Evolutionary conservation across 2,329 filamentous ascomycete species (phyloP).

Genomic region (Trichoderma semiorbis): DNA sequence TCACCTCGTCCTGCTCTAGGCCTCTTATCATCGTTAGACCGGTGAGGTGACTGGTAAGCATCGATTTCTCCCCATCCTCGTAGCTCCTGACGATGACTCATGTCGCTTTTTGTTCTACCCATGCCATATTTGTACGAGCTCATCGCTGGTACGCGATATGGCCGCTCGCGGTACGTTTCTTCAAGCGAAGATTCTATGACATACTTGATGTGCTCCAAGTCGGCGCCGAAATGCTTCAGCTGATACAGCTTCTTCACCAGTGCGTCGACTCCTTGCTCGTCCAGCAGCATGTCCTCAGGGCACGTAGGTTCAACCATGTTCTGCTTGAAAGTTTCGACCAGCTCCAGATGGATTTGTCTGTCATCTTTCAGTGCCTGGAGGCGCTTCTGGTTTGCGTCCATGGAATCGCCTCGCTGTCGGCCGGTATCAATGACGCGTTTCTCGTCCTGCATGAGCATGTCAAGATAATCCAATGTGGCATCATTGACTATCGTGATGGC

Average conservation of each 20-base stretch:
- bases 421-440: background rate
- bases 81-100: no score
- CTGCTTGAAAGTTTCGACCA: conserved; percentile 18
- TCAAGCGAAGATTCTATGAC: background rate
- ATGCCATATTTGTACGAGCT: background rate
- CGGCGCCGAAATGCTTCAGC: background rate
- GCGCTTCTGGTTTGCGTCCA: conserved; percentile 5
- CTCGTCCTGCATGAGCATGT: conserved; percentile 8
- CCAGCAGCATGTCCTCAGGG: conserved; percentile 3
- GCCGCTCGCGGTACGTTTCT: conserved; percentile 4
- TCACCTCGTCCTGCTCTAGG: no score
- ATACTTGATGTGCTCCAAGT: conserved; percentile 7
- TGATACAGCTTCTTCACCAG: conserved; percentile 4
- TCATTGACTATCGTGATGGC: conserved; percentile 1
- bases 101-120: background rate
- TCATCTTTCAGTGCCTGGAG: conserved; percentile 13
- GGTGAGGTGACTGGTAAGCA: no score
- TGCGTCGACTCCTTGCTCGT: background rate
- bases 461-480: conserved; percentile 9
- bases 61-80: background rate
- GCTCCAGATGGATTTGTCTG: conserved; percentile 17
- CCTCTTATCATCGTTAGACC: no score
- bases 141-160: background rate
- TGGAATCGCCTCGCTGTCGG: background rate
- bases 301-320: conserved; percentile 8